Base-by-base conservation (phyloP, 179 eudicot species). In the Silene coronaria region DNA sequence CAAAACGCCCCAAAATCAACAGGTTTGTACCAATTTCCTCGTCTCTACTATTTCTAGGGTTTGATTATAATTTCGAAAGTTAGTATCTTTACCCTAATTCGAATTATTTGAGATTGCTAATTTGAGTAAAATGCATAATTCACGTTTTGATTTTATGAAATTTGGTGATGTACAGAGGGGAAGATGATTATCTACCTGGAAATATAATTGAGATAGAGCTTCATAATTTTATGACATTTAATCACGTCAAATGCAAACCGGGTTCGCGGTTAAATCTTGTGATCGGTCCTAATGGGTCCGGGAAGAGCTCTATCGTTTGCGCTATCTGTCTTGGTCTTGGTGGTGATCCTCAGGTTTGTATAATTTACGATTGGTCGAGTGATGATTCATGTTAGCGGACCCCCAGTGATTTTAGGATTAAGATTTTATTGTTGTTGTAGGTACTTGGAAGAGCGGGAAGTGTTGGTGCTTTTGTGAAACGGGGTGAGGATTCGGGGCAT, bases 321-420 rank as follows among this genome's bases (percentile, higher is more conserved):
- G 97, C 99, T 57, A 88, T 95, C 76, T 97, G 97, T 1, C 87
- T 95, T 53, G 99, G 99, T 78, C 92, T 95, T 42, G 97, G 96
- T 48, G 99, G 99, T 51, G 99, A 95, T 74, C 97, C 99, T 68
- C 97, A 89, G 97, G 99, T 94, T 78, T 58, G 82, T 27, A 1
- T 38, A 22, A 19, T 32, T 17, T 3, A 3, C 34, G n/a, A 27
- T 62, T 13, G 1, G 2, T 21, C 21, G 5, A 0, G 14, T 70
- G 17, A 7, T 51, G n/a, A n/a, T 1, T 63, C 32, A 4, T 17
- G 19, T 6, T 28, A 22, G 32, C 28, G 11, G 69, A 30, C 17
- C 53, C 9, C 58, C 16, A 51, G 16, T 51, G 19, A 14, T 6
- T 65, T n/a, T 65, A 2, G 19, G 28, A 22, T 69, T 46, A 12